These are phyloP conservation scores for Podospora pseudocomata DNA, from an alignment of 495 filamentous ascomycete genomes.

Conservation along the genomic window DNA sequence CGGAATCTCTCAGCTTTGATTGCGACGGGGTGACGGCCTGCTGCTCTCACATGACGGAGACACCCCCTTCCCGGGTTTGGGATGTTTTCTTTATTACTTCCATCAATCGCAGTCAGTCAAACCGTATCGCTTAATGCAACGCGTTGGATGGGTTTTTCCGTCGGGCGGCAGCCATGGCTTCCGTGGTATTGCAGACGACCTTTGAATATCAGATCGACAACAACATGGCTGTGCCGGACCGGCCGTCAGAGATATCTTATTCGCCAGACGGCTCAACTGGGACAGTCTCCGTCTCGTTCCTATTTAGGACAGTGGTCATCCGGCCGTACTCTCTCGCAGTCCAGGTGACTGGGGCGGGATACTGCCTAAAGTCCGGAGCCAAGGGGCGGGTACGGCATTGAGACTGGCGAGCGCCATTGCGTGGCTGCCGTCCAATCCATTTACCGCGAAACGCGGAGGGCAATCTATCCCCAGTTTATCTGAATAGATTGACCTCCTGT, in stretches of 20 bases:
- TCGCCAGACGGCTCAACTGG: constrained; percentile 24
- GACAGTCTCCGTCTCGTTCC: constrained; percentile 25
- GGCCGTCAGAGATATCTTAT: constrained; percentile 10
- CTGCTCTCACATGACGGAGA: background rate
- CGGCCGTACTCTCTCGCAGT: constrained; percentile 5
- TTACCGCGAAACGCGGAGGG: constrained; percentile 10
- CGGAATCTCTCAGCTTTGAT: background rate
- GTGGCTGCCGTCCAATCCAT: constrained; percentile 18
- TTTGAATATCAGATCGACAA: constrained; percentile 14
- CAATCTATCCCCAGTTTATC: constrained; percentile 34
- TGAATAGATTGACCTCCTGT: constrained; percentile 30
- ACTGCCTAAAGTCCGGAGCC: constrained; percentile 27
- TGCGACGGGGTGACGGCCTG: background rate
- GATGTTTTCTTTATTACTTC: constrained; percentile 11
- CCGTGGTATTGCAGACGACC: constrained; percentile 8
- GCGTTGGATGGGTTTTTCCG: constrained; percentile 2
- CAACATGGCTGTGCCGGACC: background rate
- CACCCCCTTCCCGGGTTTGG: constrained; percentile 13
- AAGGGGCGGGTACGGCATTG: constrained; percentile 28
- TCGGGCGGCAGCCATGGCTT: constrained; percentile 8
- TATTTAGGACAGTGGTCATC: constrained; percentile 16
- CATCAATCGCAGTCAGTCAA: constrained; percentile 15
- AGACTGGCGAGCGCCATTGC: constrained; percentile 24
- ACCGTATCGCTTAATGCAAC: background rate
- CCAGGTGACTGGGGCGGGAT: constrained; percentile 13